These are phyloP conservation scores for Fusarium odoratissimum DNA, from an alignment of 2,329 filamentous ascomycete species.

Conservation along the genomic window DNA sequence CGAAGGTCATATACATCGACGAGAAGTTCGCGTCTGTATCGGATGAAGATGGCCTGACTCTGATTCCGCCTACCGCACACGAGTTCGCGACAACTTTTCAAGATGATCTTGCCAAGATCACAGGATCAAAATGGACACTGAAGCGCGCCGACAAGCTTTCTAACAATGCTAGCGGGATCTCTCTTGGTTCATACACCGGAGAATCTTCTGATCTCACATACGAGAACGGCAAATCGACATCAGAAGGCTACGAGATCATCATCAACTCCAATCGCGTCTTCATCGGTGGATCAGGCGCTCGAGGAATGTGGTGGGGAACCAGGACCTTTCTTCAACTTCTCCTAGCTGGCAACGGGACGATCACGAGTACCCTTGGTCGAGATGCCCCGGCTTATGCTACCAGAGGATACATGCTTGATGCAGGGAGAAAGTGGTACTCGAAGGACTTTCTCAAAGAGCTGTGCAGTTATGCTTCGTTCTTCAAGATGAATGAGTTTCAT, in stretches of 20 bases:
- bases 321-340: slow-evolving; percentile 21
- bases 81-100: slow-evolving; percentile 12
- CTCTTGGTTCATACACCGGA: neutral
- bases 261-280: slow-evolving; percentile 10
- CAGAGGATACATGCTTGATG: slow-evolving; percentile 22
- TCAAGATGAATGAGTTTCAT: slow-evolving; percentile 30
- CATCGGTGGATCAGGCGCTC: slow-evolving; percentile 20
- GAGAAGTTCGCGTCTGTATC: neutral
- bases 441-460: slow-evolving; percentile 19
- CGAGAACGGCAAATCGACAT: neutral
- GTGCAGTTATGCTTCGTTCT: slow-evolving; percentile 25
- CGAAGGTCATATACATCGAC: slow-evolving; percentile 11
- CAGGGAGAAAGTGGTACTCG: slow-evolving; percentile 25
- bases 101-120: slow-evolving; percentile 7
- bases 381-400: slow-evolving; percentile 20
- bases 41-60: neutral
- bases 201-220: slow-evolving; percentile 3
- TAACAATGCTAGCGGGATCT: neutral
- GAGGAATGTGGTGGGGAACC: slow-evolving; percentile 28
- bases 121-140: slow-evolving; percentile 13
- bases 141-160: neutral
- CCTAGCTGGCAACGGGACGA: neutral
- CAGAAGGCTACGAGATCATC: slow-evolving; percentile 18
- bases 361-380: neutral
- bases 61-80: slow-evolving; percentile 15